Evolutionary conservation across 2,329 filamentous ascomycete genomes (phyloP), one percentile per base, ranked within the genome.

Genomic region (Paraphoma chrysanthemicola): DNA sequence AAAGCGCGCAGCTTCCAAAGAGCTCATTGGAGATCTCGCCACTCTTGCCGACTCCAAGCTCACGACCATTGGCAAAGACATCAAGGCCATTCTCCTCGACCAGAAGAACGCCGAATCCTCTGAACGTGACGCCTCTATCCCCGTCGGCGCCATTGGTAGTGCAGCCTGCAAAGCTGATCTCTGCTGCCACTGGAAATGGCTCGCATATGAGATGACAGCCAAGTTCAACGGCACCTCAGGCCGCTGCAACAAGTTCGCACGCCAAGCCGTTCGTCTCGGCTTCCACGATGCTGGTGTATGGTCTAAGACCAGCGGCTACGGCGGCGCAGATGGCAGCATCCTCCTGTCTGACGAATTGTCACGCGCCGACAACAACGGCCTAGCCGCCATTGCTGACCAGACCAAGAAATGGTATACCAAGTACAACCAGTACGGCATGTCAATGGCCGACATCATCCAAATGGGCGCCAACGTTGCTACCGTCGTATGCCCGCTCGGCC

Each of bases 401-500:
- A 75, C 67, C 41, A 74, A 72, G 47, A 50, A 60, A 16, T 72
- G 69, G 68, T 72, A 73, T 44, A 68, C 41, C 29, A 74, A 73
- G 49, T 75, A 73, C 58, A 68, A 68, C 44, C 57, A 68, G 17
- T 76, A 75, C 45, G 71, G 71, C 28, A 67, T 77, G 51, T 67
- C 63, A 31, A 75, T 77, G 69, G 75, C 75, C 7, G 76, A 78
- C 47, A 65, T 78, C 23, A 76, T 78, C 18, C 75, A 78, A 49
- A 71, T 76, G 29, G 75, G 70, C 38, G 74, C 74, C 31, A 77
- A 69, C 30, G 65, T 77, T 18, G 75, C 75, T 6, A 74, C 74
- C 2, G 75, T 78, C 3, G 74, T 73, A 2, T 78, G 75, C 48
- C 76, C 76, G 0, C 65, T 78, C 7, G 76, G 76, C 7, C 76